These are phyloP conservation scores for Haberlea rhodopensis DNA, from an alignment of 257 asterid genomes.

Conservation along the genomic window DNA sequence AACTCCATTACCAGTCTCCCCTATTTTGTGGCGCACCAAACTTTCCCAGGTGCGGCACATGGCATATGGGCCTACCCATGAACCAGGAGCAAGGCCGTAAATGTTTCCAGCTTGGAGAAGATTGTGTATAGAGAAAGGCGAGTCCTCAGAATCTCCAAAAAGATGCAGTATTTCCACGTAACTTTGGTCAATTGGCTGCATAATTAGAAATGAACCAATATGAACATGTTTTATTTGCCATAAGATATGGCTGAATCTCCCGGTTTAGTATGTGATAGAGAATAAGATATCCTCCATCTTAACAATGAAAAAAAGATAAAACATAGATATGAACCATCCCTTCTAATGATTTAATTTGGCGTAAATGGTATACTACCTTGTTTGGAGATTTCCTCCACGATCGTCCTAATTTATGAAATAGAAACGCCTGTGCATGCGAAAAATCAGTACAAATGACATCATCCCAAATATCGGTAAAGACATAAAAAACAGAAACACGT, in stretches of 20 bases:
- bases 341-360: neutral
- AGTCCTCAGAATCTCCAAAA: conserved; percentile 78
- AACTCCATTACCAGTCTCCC: conserved; percentile 39
- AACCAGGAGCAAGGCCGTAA: conserved; percentile 90
- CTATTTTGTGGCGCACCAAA: conserved; percentile 49
- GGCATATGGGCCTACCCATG: conserved; percentile 99
- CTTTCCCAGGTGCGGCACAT: conserved; percentile 98
- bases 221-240: conserved; percentile 20
- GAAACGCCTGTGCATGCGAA: conserved; percentile 57
- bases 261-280: neutral
- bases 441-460: conserved; percentile 21
- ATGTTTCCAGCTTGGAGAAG: conserved; percentile 89
- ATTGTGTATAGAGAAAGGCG: conserved; percentile 90
- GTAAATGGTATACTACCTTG: conserved; percentile 49
- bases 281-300: neutral
- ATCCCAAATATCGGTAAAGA: conserved; percentile 18
- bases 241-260: neutral
- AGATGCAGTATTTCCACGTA: conserved; percentile 71
- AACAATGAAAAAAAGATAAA: neutral
- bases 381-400: conserved; percentile 80
- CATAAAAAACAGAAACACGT: conserved; percentile 16
- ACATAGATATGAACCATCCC: neutral
- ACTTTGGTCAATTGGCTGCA: conserved; percentile 67
- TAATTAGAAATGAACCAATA: conserved; percentile 21
- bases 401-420: conserved; percentile 79